Evolutionary conservation across 2,329 filamentous ascomycete genomes (phyloP).

Genomic region (Fusarium longipes): DNA sequence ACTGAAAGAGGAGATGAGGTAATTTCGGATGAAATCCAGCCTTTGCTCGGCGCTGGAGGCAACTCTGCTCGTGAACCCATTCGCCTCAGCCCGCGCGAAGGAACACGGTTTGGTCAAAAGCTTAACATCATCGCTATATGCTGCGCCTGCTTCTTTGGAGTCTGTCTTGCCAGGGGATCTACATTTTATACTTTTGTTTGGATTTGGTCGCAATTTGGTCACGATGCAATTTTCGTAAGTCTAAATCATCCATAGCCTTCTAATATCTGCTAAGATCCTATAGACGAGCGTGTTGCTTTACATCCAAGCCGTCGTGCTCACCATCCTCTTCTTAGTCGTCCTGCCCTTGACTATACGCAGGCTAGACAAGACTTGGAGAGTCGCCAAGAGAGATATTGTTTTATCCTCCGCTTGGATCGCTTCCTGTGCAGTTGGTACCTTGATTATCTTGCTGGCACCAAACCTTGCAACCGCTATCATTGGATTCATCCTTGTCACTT

Average conservation of each 20-base stretch:
- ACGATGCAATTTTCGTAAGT: not conserved
- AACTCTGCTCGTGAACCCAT: not conserved
- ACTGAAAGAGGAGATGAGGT: not conserved
- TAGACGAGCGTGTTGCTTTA: not conserved
- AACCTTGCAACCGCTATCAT: not conserved
- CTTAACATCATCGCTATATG: not conserved
- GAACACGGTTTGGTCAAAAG: not conserved
- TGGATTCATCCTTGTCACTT: not conserved
- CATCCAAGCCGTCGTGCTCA: not conserved
- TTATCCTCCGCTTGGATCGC: not conserved
- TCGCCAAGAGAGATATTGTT: not conserved
- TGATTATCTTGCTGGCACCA: not conserved
- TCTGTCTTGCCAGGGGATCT: not conserved
- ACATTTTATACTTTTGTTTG: not conserved
- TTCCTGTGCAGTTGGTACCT: not conserved
- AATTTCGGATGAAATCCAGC: not conserved
- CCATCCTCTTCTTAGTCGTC: not conserved
- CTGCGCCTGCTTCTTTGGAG: constrained; percentile 6
- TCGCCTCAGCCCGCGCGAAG: no score
- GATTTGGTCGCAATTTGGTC: not conserved
- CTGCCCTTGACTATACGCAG: not conserved
- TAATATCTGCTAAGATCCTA: not conserved
- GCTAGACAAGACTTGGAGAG: not conserved
- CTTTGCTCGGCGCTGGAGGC: not conserved
- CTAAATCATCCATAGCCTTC: fast-evolving